Evolutionary conservation across 2,329 filamentous ascomycete species (phyloP).

Genomic region (Mollisiaceae sp.): DNA sequence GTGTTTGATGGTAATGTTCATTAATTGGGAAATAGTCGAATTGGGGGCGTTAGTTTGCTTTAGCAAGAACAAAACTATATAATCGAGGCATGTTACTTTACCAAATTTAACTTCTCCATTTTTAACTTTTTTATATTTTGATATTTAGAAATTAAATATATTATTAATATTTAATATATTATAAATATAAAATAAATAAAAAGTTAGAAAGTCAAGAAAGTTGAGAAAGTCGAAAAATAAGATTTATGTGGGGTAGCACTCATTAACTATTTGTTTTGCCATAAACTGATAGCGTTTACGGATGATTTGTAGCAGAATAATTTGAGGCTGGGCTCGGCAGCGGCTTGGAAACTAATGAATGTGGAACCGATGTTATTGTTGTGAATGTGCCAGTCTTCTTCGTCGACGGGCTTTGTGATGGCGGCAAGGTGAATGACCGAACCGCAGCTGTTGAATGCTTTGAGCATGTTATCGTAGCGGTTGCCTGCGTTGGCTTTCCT

Average conservation of each 20-base stretch:
- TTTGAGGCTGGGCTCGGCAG: conserved; percentile 10
- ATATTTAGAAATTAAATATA: too few species aligned
- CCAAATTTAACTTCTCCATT: too few species aligned
- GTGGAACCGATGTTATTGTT: conserved; percentile 9
- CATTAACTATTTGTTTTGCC: too few species aligned
- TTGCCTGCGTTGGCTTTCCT: conserved; percentile 9
- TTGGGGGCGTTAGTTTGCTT: background rate
- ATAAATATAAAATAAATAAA: too few species aligned
- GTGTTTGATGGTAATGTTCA: conserved; percentile 6
- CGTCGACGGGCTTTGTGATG: conserved; percentile 4
- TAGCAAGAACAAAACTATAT: background rate
- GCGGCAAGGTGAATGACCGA: conserved; percentile 10
- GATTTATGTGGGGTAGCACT: too few species aligned
- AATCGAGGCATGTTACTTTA: too few species aligned
- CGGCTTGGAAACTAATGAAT: conserved; percentile 2
- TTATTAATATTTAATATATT: too few species aligned
- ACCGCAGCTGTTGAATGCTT: conserved; percentile 5
- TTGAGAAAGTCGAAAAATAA: too few species aligned
- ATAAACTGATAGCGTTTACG: conserved; percentile 10
- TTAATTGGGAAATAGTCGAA: conserved; percentile 12
- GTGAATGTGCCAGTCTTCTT: conserved; percentile 13
- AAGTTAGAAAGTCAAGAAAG: too few species aligned
- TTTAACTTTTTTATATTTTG: too few species aligned
- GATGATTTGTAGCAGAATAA: conserved; percentile 11
- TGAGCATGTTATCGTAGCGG: conserved; percentile 9